Evolutionary conservation across 169 alveolate species (phyloP).

Genomic region (Pseudocohnilembus persalinus): DNA sequence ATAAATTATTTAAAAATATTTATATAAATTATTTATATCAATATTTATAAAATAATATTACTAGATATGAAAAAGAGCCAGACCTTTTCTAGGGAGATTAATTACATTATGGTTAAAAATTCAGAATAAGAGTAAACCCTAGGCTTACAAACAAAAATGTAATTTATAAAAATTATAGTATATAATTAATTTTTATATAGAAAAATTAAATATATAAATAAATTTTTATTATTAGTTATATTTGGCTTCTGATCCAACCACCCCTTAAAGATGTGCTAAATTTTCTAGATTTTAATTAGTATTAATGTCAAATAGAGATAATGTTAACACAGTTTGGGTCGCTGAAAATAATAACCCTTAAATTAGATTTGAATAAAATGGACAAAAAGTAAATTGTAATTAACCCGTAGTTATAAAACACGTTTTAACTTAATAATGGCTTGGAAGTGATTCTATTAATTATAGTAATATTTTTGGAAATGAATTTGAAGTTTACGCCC

Average conservation of each 20-base stretch:
- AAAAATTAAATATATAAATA: too few species aligned
- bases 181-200: too few species aligned
- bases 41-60: not conserved
- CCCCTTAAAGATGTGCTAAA: constrained; percentile 48
- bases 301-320: constrained; percentile 19
- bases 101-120: constrained; percentile 44
- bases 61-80: constrained; percentile 35
- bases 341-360: constrained; percentile 42
- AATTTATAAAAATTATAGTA: not conserved
- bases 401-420: constrained; percentile 39
- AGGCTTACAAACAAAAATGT: constrained; percentile 30
- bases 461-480: constrained; percentile 37
- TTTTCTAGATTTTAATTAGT: constrained; percentile 40
- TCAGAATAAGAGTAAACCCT: constrained; percentile 32
- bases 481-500: constrained; percentile 42
- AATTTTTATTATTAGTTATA: constrained; percentile 6
- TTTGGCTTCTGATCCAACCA: constrained; percentile 25
- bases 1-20: not conserved
- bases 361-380: constrained; percentile 40
- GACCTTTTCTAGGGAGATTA: constrained; percentile 20
- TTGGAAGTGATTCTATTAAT: constrained; percentile 36
- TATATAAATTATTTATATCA: not conserved
- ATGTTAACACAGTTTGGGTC: constrained; percentile 40
- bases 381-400: constrained; percentile 28
- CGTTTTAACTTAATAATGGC: constrained; percentile 42